Evolutionary conservation across 257 asterid genomes (phyloP), one percentile per base, ranked within the genome.

Genomic region (Solanum bulbocastanum): DNA sequence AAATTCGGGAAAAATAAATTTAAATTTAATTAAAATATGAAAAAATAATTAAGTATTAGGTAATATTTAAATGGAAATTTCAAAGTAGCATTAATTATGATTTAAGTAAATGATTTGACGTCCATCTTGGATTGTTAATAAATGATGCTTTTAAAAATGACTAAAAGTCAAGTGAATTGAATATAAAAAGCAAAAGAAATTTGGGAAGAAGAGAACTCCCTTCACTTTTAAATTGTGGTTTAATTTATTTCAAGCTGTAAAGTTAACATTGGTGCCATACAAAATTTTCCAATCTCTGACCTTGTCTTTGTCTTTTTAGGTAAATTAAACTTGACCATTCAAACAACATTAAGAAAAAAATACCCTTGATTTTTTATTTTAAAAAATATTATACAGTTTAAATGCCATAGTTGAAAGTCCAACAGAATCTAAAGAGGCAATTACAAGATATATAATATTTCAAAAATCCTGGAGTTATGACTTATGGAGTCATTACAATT

Each of bases 121-220:
- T 94, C 98, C 98, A 95, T 89, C 95, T 94, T 92, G 96, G 93
- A 94, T 94, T 92, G 91, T 94, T 90, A 94, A 91, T 91, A 95
- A 92, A 87, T 87, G 75, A 87, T 88, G 46, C 85, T 87, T 92
- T 91, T 65, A 87, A 89, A 92, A 88, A 91, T 60, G 87, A 87
- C 81, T 83, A 95, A 93, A 95, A 93, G 95, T 87, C 91, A 89
- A 88, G 89, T 88, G 90, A 86, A 86, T 88, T 86, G 89, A 91
- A 90, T 87, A 89, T 75, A 89, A 87, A 93, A 87, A 85, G 49
- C 2, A 42, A 78, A 10, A 52, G 37, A 72, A 83, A 79, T 88
- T 88, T 82, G 83, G 73, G 88, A 88, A 89, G 88, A 91, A 83
- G 81, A 86, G 87, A 90, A 68, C 82, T 25, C 58, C 83, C 66